phyloP scores from a whole-genome alignment of 306 rosid genomes.

The Senna tora region DNA sequence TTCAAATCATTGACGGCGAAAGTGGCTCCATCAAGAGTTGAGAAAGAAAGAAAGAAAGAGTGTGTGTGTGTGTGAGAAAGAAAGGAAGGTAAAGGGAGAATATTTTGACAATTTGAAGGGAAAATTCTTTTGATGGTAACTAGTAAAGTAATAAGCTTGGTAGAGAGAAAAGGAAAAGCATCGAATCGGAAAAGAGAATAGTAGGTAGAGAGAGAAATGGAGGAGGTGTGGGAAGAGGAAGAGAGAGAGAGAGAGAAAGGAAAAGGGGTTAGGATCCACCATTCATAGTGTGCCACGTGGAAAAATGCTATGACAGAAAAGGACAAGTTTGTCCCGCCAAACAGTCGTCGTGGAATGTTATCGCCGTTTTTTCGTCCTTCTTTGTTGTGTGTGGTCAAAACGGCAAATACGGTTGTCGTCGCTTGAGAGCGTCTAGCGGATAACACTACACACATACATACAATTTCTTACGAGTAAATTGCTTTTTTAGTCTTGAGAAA shows the following conservation, averaged over 20 bases:
- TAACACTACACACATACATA: not conserved
- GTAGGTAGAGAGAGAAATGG: not conserved
- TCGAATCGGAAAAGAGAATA: conserved; percentile 44
- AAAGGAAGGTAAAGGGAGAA: conserved; percentile 41
- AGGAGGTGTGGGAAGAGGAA: not conserved
- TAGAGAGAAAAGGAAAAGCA: conserved; percentile 63
- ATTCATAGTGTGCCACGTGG: conserved; percentile 46
- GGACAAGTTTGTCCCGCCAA: conserved; percentile 42
- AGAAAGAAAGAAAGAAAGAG: conserved; percentile 43
- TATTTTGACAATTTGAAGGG: conserved; percentile 6
- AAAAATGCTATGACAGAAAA: conserved; percentile 2
- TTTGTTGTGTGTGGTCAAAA: not conserved
- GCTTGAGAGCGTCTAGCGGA: conserved; percentile 6
- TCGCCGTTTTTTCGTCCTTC: conserved; percentile 5
- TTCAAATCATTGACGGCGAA: conserved; percentile 27
- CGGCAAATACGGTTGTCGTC: conserved; percentile 30
- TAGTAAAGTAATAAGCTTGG: conserved; percentile 38
- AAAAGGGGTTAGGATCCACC: conserved; percentile 30
- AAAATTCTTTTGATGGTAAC: conserved; percentile 42
- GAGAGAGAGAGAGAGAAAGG: conserved; percentile 34
- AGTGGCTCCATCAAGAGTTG: not conserved
- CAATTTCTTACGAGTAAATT: no score
- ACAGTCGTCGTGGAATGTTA: not conserved
- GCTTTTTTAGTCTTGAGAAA: no score
- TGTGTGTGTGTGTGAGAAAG: conserved; percentile 48